These are phyloP conservation scores for Biscutella laevigata DNA, from an alignment of 441 rosid genomes.

Conservation along the genomic window DNA sequence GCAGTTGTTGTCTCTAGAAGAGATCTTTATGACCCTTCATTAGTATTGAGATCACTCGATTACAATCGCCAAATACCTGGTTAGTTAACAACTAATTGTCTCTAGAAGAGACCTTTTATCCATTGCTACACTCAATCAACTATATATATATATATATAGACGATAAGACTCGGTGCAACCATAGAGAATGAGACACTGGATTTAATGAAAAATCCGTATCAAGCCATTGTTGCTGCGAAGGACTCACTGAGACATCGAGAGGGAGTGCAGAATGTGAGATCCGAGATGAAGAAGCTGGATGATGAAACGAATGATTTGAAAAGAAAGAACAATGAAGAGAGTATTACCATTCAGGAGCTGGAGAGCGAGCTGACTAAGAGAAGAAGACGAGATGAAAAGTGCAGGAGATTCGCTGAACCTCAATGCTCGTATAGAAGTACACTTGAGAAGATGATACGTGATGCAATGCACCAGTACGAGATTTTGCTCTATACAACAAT, in stretches of 20 bases:
- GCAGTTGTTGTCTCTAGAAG: slow-evolving; percentile 58
- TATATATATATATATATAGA: slow-evolving; percentile 21
- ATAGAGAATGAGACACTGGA: slow-evolving; percentile 78
- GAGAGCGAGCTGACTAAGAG: slow-evolving; percentile 63
- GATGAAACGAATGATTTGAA: slow-evolving; percentile 51
- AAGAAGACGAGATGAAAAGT: slow-evolving; percentile 84
- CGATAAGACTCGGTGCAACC: slow-evolving; percentile 30
- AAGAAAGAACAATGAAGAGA: slow-evolving; percentile 58
- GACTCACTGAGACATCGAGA: slow-evolving; percentile 74
- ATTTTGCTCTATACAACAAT: background rate
- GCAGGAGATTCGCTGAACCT: slow-evolving; percentile 86
- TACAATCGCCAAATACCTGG: slow-evolving; percentile 59
- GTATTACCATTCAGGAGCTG: slow-evolving; percentile 58
- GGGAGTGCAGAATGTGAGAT: slow-evolving; percentile 50
- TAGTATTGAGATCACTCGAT: slow-evolving; percentile 49
- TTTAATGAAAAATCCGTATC: slow-evolving; percentile 52
- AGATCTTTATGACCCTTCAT: slow-evolving; percentile 46
- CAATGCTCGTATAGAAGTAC: slow-evolving; percentile 71
- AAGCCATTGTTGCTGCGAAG: slow-evolving; percentile 68
- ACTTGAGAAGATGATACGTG: slow-evolving; percentile 92
- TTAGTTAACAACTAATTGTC: too few relatives aligned
- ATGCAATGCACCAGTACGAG: slow-evolving; percentile 97
- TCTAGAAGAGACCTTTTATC: too few relatives aligned
- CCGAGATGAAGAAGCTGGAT: slow-evolving; percentile 55
- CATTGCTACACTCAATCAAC: slow-evolving; percentile 13